These are phyloP conservation scores for Starmera pachycereana DNA, from an alignment of 805 yeast genomes.

Conservation along the genomic window DNA sequence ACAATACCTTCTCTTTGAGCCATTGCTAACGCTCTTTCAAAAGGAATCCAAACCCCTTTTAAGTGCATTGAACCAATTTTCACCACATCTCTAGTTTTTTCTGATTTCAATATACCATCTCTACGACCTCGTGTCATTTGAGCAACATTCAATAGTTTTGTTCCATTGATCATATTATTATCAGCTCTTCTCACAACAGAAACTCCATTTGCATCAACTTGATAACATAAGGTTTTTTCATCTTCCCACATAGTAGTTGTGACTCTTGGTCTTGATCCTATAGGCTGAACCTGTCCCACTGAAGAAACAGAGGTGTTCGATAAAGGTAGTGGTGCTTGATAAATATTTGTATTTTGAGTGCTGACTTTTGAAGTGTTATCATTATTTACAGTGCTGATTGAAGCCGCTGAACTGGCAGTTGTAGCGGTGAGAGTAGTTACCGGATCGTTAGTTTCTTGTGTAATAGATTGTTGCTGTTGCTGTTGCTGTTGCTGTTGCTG, in stretches of 20 bases:
- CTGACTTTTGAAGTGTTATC: slow-evolving; percentile 1
- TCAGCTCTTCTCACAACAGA: slow-evolving; percentile 79
- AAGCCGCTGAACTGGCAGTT: slow-evolving; percentile 10
- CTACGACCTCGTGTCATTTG: slow-evolving; percentile 83
- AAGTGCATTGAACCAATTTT: slow-evolving; percentile 82
- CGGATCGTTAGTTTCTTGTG: background rate
- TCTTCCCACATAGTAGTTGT: slow-evolving; percentile 91
- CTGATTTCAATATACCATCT: slow-evolving; percentile 74
- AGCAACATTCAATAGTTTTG: slow-evolving; percentile 73
- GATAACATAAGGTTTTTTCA: slow-evolving; percentile 75
- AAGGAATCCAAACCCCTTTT: slow-evolving; percentile 88
- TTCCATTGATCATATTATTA: slow-evolving; percentile 79
- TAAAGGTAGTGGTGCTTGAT: too few relatives aligned
- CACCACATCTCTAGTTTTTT: slow-evolving; percentile 68
- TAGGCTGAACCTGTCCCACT: slow-evolving; percentile 20
- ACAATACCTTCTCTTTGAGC: slow-evolving; percentile 73
- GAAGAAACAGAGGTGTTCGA: slow-evolving; percentile 7
- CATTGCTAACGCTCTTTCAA: slow-evolving; percentile 71
- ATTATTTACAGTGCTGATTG: background rate
- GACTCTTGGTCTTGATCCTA: slow-evolving; percentile 41
- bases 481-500: slow-evolving; percentile 23
- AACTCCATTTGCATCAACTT: slow-evolving; percentile 74
- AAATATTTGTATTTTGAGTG: too few relatives aligned
- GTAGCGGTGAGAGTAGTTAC: slow-evolving; percentile 5
- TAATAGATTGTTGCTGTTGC: slow-evolving; percentile 1